Percentiles rank a stretch among this genome's conserved stretches.
Evolutionary conservation across 2,329 filamentous ascomycete species (phyloP).

Genomic region (Trichophyton verrucosum): DNA sequence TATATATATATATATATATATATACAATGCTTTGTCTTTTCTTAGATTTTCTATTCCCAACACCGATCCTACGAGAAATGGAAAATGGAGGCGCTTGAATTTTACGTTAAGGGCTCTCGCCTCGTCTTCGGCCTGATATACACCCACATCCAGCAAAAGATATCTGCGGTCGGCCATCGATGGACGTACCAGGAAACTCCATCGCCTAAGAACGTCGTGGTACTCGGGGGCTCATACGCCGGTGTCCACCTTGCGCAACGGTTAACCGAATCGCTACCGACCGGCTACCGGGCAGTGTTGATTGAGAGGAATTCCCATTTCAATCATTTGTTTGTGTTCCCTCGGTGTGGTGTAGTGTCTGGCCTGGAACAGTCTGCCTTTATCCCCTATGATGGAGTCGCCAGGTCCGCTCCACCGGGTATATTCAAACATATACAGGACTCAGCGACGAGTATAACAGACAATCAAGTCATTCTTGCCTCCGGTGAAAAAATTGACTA

Average conservation of each 20-base stretch:
- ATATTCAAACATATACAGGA: constrained; percentile 34
- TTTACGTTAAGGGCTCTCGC: constrained; percentile 2
- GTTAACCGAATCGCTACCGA: constrained; percentile 39
- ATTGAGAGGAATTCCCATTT: constrained; percentile 50
- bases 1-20: too few species aligned
- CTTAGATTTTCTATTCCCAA: background rate
- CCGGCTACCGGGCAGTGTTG: constrained; percentile 43
- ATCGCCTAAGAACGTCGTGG: constrained; percentile 17
- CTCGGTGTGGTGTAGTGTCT: constrained; percentile 44
- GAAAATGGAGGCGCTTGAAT: constrained; percentile 4
- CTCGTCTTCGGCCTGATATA: background rate
- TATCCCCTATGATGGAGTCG: constrained; percentile 43
- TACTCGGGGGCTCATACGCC: constrained; percentile 48
- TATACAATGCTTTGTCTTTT: background rate
- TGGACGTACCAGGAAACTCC: constrained; percentile 7
- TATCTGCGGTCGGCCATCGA: constrained; percentile 4
- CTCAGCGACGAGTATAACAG: constrained; percentile 29
- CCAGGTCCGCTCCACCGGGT: constrained; percentile 26
- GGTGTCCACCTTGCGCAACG: constrained; percentile 33
- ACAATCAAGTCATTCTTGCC: constrained; percentile 30
- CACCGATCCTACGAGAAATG: background rate
- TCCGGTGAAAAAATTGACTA: constrained; percentile 39
- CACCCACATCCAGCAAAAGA: constrained; percentile 1
- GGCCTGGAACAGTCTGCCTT: constrained; percentile 48
- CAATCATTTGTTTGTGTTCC: constrained; percentile 49